Percentiles rank a stretch among this genome's conserved stretches.
These are phyloP conservation scores for Blastosporella zonata DNA, from an alignment of 1,284 basidiomycete species.

Conservation along the genomic window DNA sequence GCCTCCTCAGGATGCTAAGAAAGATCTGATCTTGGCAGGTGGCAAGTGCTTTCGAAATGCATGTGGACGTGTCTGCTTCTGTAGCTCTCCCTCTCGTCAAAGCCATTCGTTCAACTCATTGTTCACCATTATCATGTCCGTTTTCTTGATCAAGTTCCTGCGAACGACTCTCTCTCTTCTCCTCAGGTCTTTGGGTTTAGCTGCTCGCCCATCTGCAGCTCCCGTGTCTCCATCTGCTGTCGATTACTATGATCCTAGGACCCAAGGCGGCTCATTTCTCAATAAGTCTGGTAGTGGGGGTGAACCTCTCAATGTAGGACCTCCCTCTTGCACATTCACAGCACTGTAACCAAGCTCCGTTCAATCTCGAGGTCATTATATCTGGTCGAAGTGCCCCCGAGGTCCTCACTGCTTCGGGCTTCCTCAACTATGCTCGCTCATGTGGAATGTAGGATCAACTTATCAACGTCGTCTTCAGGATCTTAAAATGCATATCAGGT, in stretches of 20 bases:
- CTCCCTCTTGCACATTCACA: neutral
- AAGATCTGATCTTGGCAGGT: conserved; percentile 1
- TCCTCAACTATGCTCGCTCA: conserved; percentile 58
- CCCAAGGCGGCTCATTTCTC: conserved; percentile 12
- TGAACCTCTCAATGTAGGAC: conserved; percentile 17
- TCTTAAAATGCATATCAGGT: too few species aligned
- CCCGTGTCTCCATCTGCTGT: conserved; percentile 1
- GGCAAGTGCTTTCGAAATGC: neutral
- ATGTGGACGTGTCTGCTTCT: neutral
- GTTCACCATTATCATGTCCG: too few species aligned
- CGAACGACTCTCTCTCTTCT: neutral
- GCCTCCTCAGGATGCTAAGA: neutral
- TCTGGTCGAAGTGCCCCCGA: conserved; percentile 53
- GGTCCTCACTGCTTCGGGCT: conserved; percentile 54
- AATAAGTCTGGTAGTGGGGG: conserved; percentile 17
- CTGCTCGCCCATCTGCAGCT: neutral
- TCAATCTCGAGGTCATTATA: conserved; percentile 45
- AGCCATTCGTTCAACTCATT: neutral
- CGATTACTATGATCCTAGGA: conserved; percentile 17
- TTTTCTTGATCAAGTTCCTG: conserved; percentile 1
- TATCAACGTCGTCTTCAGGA: conserved; percentile 12
- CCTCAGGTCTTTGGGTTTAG: conserved; percentile 1
- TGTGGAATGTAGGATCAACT: conserved; percentile 50
- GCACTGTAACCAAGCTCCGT: neutral
- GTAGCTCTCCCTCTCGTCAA: neutral